Evolutionary conservation across 2,329 filamentous ascomycete genomes (phyloP).

Genomic region (Scortechinia acanthostroma): DNA sequence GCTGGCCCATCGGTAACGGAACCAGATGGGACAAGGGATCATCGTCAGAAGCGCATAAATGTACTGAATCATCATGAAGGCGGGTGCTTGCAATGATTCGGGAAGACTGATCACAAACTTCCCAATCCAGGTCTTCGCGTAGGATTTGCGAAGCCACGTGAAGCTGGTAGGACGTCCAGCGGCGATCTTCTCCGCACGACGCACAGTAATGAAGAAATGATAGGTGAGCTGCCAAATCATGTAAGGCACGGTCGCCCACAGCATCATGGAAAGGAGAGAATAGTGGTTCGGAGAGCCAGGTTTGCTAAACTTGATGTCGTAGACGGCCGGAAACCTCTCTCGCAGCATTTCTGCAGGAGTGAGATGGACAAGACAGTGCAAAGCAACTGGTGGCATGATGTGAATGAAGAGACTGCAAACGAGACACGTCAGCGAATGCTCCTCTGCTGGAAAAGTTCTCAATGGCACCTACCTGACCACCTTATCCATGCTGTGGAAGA

Average conservation of each 20-base stretch:
- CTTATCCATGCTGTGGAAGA: constrained; percentile 98
- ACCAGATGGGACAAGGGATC: constrained; percentile 91
- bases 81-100: constrained; percentile 68
- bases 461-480: constrained; percentile 32
- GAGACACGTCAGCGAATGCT: background rate
- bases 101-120: constrained; percentile 77
- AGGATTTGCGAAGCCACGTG: constrained; percentile 90
- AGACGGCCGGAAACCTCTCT: constrained; percentile 75
- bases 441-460: too few relatives aligned
- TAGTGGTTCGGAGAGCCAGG: constrained; percentile 76
- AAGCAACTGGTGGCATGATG: constrained; percentile 92
- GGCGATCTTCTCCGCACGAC: constrained; percentile 89
- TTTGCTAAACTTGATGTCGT: constrained; percentile 64
- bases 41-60: constrained; percentile 84
- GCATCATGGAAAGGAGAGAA: constrained; percentile 74
- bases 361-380: constrained; percentile 88
- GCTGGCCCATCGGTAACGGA: constrained; percentile 78
- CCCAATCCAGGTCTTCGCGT: constrained; percentile 83
- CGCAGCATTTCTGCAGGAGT: constrained; percentile 58
- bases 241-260: constrained; percentile 91
- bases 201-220: constrained; percentile 90
- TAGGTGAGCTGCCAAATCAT: constrained; percentile 87
- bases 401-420: constrained; percentile 91
- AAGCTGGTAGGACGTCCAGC: constrained; percentile 93
- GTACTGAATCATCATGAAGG: constrained; percentile 97